phyloP scores from a whole-genome alignment of 495 filamentous ascomycete species.

The Clavariopsis aquatica region DNA sequence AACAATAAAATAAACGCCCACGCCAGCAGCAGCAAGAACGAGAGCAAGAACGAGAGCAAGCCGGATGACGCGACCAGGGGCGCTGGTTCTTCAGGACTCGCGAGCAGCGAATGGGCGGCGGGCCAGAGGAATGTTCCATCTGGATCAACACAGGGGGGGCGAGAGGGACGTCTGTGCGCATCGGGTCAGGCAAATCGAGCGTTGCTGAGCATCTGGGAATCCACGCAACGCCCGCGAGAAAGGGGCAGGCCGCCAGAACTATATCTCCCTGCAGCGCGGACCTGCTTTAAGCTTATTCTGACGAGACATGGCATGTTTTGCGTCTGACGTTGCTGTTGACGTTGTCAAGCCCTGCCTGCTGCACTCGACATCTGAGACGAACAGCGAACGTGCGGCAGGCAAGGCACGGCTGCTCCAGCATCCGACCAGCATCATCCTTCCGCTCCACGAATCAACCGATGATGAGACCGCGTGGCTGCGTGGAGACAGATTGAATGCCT shows the following conservation, averaged over 20 bases:
- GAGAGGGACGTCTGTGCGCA: conserved; percentile 4
- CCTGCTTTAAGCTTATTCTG: conserved; percentile 37
- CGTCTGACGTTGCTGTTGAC: not conserved
- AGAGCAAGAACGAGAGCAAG: not conserved
- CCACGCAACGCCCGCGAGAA: conserved; percentile 3
- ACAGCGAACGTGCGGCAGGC: conserved; percentile 25
- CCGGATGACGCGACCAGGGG: not conserved
- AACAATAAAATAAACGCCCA: not conserved
- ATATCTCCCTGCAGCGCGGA: conserved; percentile 17
- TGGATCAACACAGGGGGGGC: conserved; percentile 1
- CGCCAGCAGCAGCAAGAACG: not conserved
- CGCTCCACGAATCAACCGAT: not conserved
- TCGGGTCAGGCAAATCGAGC: conserved; percentile 24
- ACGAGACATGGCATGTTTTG: conserved; percentile 31
- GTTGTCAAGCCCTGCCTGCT: conserved; percentile 9
- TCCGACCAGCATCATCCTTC: conserved; percentile 32
- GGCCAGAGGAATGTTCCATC: conserved; percentile 9
- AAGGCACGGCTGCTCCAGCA: conserved; percentile 22
- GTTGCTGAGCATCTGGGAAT: not conserved
- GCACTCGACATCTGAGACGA: conserved; percentile 27
- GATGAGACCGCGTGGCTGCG: not conserved
- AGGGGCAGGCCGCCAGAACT: conserved; percentile 6
- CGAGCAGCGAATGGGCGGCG: conserved; percentile 1
- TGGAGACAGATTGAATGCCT: not conserved
- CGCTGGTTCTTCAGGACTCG: not conserved